These are phyloP conservation scores for Penicillium subrubescens DNA, from an alignment of 495 filamentous ascomycete genomes.

Conservation along the genomic window DNA sequence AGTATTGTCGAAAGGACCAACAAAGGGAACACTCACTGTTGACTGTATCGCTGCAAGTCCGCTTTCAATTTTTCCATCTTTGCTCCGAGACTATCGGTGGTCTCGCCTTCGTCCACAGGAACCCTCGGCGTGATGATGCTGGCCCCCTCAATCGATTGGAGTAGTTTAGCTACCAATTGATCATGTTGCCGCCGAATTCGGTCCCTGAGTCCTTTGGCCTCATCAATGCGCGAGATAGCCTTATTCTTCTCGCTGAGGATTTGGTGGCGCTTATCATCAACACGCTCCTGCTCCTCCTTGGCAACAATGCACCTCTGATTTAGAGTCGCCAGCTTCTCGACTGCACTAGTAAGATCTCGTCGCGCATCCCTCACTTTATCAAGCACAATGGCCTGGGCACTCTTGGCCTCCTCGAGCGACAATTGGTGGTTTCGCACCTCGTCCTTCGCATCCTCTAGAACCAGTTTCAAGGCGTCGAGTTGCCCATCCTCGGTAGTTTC, in stretches of 20 bases:
- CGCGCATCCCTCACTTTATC: constrained; percentile 42
- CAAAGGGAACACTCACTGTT: constrained; percentile 41
- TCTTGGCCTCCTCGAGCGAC: constrained; percentile 54
- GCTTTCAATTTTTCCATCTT: constrained; percentile 61
- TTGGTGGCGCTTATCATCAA: constrained; percentile 51
- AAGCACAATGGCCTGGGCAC: constrained; percentile 54
- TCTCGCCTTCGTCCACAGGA: constrained; percentile 69
- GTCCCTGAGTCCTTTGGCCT: constrained; percentile 49
- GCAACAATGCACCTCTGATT: constrained; percentile 55
- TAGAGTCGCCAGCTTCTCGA: constrained; percentile 39
- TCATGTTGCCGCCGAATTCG: constrained; percentile 49
- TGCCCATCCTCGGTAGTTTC: constrained; percentile 63
- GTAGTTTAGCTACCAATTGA: constrained; percentile 47
- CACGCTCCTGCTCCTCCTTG: constrained; percentile 55
- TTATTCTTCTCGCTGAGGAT: constrained; percentile 67
- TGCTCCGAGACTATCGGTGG: constrained; percentile 58
- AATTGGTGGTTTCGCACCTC: constrained; percentile 48
- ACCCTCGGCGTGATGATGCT: constrained; percentile 59
- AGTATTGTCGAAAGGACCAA: constrained; percentile 9
- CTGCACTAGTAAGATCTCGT: constrained; percentile 45
- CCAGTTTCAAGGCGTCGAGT: constrained; percentile 59
- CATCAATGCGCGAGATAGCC: constrained; percentile 54
- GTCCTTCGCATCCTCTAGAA: constrained; percentile 53
- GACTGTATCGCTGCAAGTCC: constrained; percentile 55
- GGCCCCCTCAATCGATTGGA: constrained; percentile 61